Conservation (phyloP, 805 yeast species). For the Aciculoconidium aculeatum region DNA sequence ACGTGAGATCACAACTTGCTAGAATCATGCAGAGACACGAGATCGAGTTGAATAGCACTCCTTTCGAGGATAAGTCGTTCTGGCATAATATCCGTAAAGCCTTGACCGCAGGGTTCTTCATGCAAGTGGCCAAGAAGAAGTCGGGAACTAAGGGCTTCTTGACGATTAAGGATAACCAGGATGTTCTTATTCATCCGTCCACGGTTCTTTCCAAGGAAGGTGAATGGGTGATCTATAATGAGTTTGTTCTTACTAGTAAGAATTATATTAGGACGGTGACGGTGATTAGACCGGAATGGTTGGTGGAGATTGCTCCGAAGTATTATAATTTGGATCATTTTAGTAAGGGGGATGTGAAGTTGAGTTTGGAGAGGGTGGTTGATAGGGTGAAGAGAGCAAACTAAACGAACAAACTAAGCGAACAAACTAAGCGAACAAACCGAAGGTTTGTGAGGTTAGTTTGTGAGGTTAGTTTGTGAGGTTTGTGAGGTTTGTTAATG, state of each 20-base stretch:
- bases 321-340: constrained; percentile 62
- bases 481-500: constrained; percentile 6
- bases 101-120: constrained; percentile 86
- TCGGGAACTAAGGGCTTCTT: constrained; percentile 73
- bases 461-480: too few species aligned
- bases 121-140: constrained; percentile 95
- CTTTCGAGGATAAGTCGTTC: constrained; percentile 51
- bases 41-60: constrained; percentile 65
- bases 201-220: constrained; percentile 83
- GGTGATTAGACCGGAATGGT: constrained; percentile 86
- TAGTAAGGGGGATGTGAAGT: constrained; percentile 63
- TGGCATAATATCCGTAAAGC: constrained; percentile 82
- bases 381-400: constrained; percentile 8
- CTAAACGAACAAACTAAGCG: constrained; percentile 4
- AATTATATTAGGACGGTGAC: constrained; percentile 95
- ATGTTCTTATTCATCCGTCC: constrained; percentile 89
- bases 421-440: constrained; percentile 3
- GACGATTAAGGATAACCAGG: constrained; percentile 94
- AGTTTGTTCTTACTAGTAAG: constrained; percentile 87
- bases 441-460: too few species aligned
- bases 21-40: constrained; percentile 80
- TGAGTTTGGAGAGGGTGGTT: constrained; percentile 57
- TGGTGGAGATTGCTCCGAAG: constrained; percentile 71
- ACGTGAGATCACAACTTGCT: constrained; percentile 76
- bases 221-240: constrained; percentile 94